These are phyloP conservation scores for Aechmea fasciata DNA, from an alignment of 176 grass and related monocot genomes.

Conservation along the genomic window DNA sequence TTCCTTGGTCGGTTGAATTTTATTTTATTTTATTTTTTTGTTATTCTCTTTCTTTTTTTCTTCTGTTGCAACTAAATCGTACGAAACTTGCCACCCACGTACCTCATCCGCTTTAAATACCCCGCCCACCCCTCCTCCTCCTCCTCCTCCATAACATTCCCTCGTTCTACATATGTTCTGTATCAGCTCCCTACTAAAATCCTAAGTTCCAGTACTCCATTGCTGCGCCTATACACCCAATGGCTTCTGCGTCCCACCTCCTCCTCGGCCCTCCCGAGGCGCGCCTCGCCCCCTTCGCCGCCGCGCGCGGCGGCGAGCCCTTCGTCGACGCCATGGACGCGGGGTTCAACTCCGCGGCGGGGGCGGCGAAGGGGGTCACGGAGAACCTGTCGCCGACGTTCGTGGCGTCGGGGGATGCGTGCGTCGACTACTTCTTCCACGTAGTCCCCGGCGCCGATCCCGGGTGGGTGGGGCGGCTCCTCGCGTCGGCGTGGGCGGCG, in stretches of 20 bases:
- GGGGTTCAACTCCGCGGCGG: not conserved
- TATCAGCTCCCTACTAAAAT: too few relatives aligned
- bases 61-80: too few relatives aligned
- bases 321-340: constrained; percentile 27
- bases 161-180: too few relatives aligned
- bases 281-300: not conserved
- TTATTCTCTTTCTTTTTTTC: too few relatives aligned
- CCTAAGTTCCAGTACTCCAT: too few relatives aligned
- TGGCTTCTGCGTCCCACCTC: constrained; percentile 5
- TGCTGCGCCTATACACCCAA: not conserved
- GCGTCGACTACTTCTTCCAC: constrained; percentile 92
- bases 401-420: constrained; percentile 52
- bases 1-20: too few relatives aligned
- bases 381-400: constrained; percentile 60
- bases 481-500: constrained; percentile 39
- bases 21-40: too few relatives aligned
- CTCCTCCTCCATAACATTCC: too few relatives aligned
- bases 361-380: constrained; percentile 27
- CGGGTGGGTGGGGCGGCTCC: constrained; percentile 18
- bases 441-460: constrained; percentile 38
- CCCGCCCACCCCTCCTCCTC: not conserved
- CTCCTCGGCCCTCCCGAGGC: constrained; percentile 65
- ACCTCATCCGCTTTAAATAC: not conserved
- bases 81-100: too few relatives aligned
- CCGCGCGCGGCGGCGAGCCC: not conserved